Evolutionary conservation across 2,329 filamentous ascomycete species (phyloP).

Genomic region (Aurifilum marmelostoma): DNA sequence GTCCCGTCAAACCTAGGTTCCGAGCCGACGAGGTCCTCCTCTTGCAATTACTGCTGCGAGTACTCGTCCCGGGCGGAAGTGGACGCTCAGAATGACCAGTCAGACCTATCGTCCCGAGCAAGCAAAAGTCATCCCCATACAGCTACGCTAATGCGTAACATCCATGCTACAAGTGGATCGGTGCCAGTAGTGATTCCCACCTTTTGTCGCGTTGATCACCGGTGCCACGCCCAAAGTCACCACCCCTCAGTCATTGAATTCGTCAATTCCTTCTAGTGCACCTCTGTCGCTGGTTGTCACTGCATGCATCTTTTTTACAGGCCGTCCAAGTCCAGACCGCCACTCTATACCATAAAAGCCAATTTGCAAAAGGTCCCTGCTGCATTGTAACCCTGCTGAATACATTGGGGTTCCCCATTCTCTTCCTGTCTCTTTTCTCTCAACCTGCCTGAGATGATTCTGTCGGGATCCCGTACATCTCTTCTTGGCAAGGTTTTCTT

Average conservation of each 20-base stretch:
- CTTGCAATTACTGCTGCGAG: neutral
- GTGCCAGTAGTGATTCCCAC: constrained; percentile 4
- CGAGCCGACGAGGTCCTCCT: neutral
- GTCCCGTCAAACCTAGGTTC: neutral
- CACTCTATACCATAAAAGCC: constrained; percentile 18
- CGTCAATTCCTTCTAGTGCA: constrained; percentile 8
- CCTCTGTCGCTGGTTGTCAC: neutral
- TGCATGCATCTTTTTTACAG: constrained; percentile 12
- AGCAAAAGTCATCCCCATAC: neutral
- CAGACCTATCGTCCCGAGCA: neutral
- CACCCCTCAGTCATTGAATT: neutral
- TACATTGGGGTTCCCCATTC: neutral
- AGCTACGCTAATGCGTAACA: constrained; percentile 15
- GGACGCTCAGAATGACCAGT: neutral
- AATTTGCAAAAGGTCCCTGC: constrained; percentile 3
- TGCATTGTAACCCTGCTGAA: constrained; percentile 5
- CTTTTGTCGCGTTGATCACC: constrained; percentile 14
- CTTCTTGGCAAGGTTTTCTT: constrained; percentile 14
- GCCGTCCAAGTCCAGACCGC: constrained; percentile 24
- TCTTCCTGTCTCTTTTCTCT: neutral
- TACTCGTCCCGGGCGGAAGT: neutral
- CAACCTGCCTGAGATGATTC: neutral
- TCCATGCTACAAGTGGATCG: constrained; percentile 16
- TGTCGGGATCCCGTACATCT: constrained; percentile 5
- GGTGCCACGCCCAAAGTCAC: constrained; percentile 5